Conservation (phyloP, 768 basidiomycete genomes). For the Kwoniella dendrophila region DNA sequence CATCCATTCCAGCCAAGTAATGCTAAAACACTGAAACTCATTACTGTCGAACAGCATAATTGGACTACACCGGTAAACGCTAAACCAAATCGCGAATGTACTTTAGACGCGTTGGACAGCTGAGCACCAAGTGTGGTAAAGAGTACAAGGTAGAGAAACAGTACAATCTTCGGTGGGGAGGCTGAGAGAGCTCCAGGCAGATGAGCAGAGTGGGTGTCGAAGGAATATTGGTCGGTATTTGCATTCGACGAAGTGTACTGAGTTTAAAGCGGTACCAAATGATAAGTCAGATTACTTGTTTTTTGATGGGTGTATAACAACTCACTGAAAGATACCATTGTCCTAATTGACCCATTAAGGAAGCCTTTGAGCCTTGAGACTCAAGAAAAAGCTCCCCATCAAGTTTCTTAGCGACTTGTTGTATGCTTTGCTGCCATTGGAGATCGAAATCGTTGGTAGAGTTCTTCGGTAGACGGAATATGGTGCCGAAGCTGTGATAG, state of each 20-base stretch:
- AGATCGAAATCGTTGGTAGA: slow-evolving; percentile 22
- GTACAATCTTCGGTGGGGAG: slow-evolving; percentile 13
- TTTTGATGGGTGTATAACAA: not conserved
- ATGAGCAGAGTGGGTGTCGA: not conserved
- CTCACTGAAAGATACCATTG: slow-evolving; percentile 43
- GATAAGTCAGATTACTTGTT: too few species aligned
- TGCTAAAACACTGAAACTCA: slow-evolving; percentile 88
- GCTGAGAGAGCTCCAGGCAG: slow-evolving; percentile 5
- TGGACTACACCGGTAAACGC: slow-evolving; percentile 92
- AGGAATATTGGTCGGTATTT: not conserved
- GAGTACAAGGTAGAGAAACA: slow-evolving; percentile 43
- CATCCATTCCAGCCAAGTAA: slow-evolving; percentile 67
- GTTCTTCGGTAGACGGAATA: slow-evolving; percentile 28
- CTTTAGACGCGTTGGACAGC: slow-evolving; percentile 59
- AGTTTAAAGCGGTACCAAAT: not conserved
- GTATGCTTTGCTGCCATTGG: slow-evolving; percentile 29
- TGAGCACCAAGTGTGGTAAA: slow-evolving; percentile 43
- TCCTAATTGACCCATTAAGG: slow-evolving; percentile 22
- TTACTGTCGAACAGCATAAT: slow-evolving; percentile 87
- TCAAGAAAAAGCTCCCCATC: slow-evolving; percentile 42
- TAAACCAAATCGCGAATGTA: slow-evolving; percentile 87
- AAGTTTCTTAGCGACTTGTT: slow-evolving; percentile 6
- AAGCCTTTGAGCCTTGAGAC: slow-evolving; percentile 17
- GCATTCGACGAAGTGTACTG: slow-evolving; percentile 5
- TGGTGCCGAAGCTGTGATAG: slow-evolving; percentile 32